phyloP scores from a whole-genome alignment of 108 stramenopile genomes.

The Licmophora abbreviata region DNA sequence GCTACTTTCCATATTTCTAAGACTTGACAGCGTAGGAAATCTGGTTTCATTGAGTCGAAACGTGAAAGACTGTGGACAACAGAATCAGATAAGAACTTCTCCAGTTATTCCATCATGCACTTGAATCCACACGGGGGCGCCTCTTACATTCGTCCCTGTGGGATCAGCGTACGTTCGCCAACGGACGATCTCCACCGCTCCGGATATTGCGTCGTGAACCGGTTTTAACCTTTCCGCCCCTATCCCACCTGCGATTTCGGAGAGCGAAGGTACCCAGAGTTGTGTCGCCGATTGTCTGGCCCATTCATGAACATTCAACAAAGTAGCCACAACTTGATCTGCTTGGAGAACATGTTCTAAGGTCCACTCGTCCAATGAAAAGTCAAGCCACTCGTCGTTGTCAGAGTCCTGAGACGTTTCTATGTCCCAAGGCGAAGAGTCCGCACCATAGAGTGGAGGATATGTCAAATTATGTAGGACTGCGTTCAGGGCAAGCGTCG shows the following conservation, averaged over 20 bases:
- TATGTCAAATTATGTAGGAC: constrained; percentile 20
- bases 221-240: constrained; percentile 10
- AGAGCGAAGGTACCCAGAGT: constrained; percentile 25
- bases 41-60: constrained; percentile 41
- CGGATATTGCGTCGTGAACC: constrained; percentile 21
- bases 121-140: too few species aligned
- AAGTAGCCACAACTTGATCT: constrained; percentile 47
- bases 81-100: background rate
- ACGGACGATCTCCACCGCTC: constrained; percentile 39
- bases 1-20: constrained; percentile 36
- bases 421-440: constrained; percentile 31
- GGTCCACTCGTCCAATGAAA: constrained; percentile 28
- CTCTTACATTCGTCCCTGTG: constrained; percentile 4
- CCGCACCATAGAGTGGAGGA: constrained; percentile 50
- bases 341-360: constrained; percentile 65
- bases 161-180: constrained; percentile 16
- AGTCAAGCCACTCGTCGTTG: constrained; percentile 69
- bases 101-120: too few species aligned
- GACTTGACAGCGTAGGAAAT: constrained; percentile 39
- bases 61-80: constrained; percentile 16
- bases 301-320: constrained; percentile 49
- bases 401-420: constrained; percentile 36
- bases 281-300: constrained; percentile 14
- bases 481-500: constrained; percentile 16
- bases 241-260: constrained; percentile 23